phyloP scores from a whole-genome alignment of 1,284 basidiomycete species.

The Chiua sp. region DNA sequence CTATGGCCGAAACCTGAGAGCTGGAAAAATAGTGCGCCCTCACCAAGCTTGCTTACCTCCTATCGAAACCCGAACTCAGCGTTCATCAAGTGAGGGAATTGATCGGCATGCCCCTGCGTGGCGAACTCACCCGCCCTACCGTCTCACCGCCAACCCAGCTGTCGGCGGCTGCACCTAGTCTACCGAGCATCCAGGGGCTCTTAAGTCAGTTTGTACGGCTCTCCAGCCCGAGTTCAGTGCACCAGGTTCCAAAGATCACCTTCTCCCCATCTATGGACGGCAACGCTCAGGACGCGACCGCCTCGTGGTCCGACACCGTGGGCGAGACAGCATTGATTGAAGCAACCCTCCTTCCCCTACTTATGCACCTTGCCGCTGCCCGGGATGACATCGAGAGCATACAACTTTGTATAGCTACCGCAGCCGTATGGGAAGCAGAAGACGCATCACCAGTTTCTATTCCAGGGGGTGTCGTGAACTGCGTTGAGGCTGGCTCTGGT shows the following conservation, averaged over 20 bases:
- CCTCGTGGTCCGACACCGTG: conserved; percentile 79
- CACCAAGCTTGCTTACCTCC: conserved; percentile 86
- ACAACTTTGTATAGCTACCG: conserved; percentile 56
- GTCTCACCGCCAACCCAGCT: conserved; percentile 46
- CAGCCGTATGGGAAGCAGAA: conserved; percentile 34
- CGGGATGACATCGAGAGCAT: conserved; percentile 68
- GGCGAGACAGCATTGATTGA: conserved; percentile 73
- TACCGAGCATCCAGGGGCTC: conserved; percentile 66
- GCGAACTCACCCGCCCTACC: conserved; percentile 75
- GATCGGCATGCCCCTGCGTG: conserved; percentile 82
- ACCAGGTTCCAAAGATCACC: conserved; percentile 48
- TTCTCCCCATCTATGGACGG: conserved; percentile 46
- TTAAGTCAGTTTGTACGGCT: conserved; percentile 72
- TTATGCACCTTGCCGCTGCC: conserved; percentile 79
- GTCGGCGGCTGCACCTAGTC: conserved; percentile 52
- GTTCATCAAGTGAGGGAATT: conserved; percentile 73
- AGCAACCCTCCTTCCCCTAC: conserved; percentile 70
- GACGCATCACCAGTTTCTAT: conserved; percentile 40
- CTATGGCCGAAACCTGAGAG: conserved; percentile 6
- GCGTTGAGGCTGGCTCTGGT: conserved; percentile 69
- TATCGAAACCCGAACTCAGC: conserved; percentile 83
- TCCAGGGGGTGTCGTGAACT: conserved; percentile 73
- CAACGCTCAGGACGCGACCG: conserved; percentile 56
- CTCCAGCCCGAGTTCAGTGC: conserved; percentile 45
- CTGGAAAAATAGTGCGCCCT: conserved; percentile 71